phyloP scores from a whole-genome alignment of 2,329 filamentous ascomycete species.

The Sordariomycetes sp. region DNA sequence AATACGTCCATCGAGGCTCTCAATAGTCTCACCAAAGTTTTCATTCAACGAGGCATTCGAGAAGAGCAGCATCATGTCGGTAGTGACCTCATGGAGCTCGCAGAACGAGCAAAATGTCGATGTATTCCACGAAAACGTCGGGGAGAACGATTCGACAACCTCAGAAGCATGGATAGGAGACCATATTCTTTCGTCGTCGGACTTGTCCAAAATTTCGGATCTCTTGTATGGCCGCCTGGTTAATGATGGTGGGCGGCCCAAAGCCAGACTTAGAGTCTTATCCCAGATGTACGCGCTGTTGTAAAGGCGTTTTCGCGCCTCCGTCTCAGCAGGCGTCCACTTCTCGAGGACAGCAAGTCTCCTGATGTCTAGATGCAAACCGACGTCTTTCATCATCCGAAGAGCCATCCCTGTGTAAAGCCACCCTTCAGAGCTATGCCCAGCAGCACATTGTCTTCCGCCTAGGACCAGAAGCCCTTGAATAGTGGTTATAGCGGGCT shows the following conservation, averaged over 20 bases:
- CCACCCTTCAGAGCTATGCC: slow-evolving; percentile 11
- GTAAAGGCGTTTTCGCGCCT: slow-evolving; percentile 11
- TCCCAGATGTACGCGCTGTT: slow-evolving; percentile 13
- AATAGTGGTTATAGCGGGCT: slow-evolving; percentile 7
- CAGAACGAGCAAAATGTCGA: slow-evolving; percentile 9
- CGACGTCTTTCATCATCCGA: slow-evolving; percentile 12
- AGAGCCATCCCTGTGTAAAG: slow-evolving; percentile 12
- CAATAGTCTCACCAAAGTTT: slow-evolving; percentile 3
- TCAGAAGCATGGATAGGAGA: slow-evolving; percentile 6
- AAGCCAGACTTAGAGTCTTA: slow-evolving; percentile 11
- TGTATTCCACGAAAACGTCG: slow-evolving; percentile 3
- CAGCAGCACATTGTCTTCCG: slow-evolving; percentile 10
- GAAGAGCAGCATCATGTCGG: slow-evolving; percentile 10
- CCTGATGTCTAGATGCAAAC: slow-evolving; percentile 10
- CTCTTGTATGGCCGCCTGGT: slow-evolving; percentile 5
- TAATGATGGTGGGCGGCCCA: slow-evolving; percentile 8
- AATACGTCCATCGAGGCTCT: slow-evolving; percentile 4
- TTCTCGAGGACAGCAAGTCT: slow-evolving; percentile 7
- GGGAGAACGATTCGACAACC: slow-evolving; percentile 2
- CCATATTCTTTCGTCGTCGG: slow-evolving; percentile 8
- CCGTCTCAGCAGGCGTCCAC: slow-evolving; percentile 11
- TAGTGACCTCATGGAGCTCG: slow-evolving; percentile 9
- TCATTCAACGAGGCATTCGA: slow-evolving; percentile 2
- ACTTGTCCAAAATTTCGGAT: slow-evolving; percentile 8
- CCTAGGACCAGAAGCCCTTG: slow-evolving; percentile 10